A percentile compares a stretch with the other conserved stretches of the same genome.
phyloP scores from a whole-genome alignment of 345 rosid species.

The Dovyalis caffra region DNA sequence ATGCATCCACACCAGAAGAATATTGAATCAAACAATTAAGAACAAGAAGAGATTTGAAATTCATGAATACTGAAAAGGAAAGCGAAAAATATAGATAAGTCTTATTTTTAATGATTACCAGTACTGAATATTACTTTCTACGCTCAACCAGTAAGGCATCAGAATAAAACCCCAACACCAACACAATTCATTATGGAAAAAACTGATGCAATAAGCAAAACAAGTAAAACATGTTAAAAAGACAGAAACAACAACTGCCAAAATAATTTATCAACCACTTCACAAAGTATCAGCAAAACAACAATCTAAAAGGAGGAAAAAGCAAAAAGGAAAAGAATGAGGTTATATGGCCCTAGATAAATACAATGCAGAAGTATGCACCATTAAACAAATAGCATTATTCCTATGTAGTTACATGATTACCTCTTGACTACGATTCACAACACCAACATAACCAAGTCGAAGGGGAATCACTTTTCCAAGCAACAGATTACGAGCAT shows the following conservation, averaged over 20 bases:
- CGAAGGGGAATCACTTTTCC: constrained; percentile 90
- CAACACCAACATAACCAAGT: constrained; percentile 95
- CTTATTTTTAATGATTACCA: neutral
- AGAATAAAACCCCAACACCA: neutral
- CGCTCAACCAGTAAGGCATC: neutral
- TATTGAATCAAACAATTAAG: neutral
- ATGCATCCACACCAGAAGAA: neutral
- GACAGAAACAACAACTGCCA: neutral
- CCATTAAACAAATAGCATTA: neutral
- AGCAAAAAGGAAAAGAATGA: neutral
- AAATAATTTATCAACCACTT: neutral
- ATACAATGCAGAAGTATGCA: neutral
- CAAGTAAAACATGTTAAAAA: neutral
- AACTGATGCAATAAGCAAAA: neutral
- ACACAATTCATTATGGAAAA: neutral
- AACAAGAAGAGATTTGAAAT: neutral
- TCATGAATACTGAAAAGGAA: neutral
- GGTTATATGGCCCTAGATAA: neutral
- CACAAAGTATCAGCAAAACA: neutral
- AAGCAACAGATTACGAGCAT: constrained; percentile 81
- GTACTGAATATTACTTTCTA: neutral
- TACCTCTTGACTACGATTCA: constrained; percentile 97
- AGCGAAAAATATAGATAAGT: neutral
- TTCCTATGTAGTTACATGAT: neutral
- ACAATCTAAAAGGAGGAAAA: neutral